phyloP scores from a whole-genome alignment of 192 early-diverging fungal species.

The Geranomyces variabilis region DNA sequence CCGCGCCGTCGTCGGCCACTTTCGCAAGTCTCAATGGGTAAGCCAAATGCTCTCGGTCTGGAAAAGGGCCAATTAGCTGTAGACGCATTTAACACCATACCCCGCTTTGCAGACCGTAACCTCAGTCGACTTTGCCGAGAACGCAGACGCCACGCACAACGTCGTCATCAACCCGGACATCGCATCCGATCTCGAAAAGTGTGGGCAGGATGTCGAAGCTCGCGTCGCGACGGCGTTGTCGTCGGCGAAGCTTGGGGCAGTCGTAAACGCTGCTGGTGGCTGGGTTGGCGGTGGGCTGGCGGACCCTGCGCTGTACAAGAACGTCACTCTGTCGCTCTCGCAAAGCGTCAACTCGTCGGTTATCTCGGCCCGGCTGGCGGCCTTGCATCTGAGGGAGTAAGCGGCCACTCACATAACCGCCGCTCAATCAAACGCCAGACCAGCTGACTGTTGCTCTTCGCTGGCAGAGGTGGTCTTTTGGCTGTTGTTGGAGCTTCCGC shows the following conservation, averaged over 20 bases:
- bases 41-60: slow-evolving; percentile 14
- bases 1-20: slow-evolving; percentile 67
- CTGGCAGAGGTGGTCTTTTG: slow-evolving; percentile 1
- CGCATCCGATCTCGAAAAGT: slow-evolving; percentile 54
- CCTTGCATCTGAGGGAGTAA: slow-evolving; percentile 70
- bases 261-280: slow-evolving; percentile 93
- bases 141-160: slow-evolving; percentile 75
- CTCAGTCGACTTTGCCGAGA: slow-evolving; percentile 75
- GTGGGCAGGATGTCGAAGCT: slow-evolving; percentile 60
- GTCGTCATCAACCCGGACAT: slow-evolving; percentile 54
- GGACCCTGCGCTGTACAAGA: slow-evolving; percentile 64
- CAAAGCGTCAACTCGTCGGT: slow-evolving; percentile 83
- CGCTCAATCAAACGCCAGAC: background rate
- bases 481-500: slow-evolving; percentile 14
- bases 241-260: slow-evolving; percentile 67
- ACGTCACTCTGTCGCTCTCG: slow-evolving; percentile 74
- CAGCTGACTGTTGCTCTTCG: background rate
- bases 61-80: background rate
- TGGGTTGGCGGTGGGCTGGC: slow-evolving; percentile 91
- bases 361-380: slow-evolving; percentile 81
- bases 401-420: slow-evolving; percentile 11
- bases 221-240: slow-evolving; percentile 18
- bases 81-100: background rate
- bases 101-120: slow-evolving; percentile 62
- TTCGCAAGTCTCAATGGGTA: slow-evolving; percentile 77